Conservation (phyloP, 441 rosid genomes). For the Bocquillonia castaneifolia region DNA sequence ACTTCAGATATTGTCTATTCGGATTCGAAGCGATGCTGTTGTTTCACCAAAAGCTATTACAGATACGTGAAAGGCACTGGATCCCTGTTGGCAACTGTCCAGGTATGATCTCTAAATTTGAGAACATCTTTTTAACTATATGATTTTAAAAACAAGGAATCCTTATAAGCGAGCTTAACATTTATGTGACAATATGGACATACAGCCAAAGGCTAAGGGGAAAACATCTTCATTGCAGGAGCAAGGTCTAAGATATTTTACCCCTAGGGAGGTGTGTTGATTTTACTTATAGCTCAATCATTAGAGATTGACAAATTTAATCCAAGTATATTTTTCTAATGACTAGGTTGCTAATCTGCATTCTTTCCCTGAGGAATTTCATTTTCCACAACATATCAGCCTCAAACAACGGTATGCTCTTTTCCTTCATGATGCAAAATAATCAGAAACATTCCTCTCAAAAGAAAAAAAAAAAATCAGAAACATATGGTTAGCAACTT, state of each 20-base stretch:
- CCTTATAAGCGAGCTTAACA: not conserved
- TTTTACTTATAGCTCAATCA: not conserved
- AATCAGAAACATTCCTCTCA: no score
- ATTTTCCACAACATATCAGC: slow-evolving; percentile 57
- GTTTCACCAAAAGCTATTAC: slow-evolving; percentile 93
- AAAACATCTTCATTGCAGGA: slow-evolving; percentile 56
- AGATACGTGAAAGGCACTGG: slow-evolving; percentile 93
- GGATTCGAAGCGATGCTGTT: slow-evolving; percentile 84
- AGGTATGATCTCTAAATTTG: slow-evolving; percentile 37
- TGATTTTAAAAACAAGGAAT: not conserved
- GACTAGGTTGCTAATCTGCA: slow-evolving; percentile 84
- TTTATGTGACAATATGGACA: slow-evolving; percentile 17
- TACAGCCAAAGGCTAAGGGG: slow-evolving; percentile 57
- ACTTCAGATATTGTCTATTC: slow-evolving; percentile 74
- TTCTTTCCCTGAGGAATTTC: slow-evolving; percentile 77
- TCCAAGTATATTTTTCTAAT: slow-evolving; percentile 6
- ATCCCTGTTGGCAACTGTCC: slow-evolving; percentile 75
- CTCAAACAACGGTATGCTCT: slow-evolving; percentile 67
- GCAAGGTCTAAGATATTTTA: slow-evolving; percentile 81
- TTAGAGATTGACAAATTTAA: slow-evolving; percentile 6
- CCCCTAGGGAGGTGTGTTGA: slow-evolving; percentile 70
- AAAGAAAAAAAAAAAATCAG: no score
- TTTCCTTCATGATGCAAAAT: not conserved
- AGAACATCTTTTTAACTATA: not conserved
- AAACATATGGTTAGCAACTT: not conserved